Percentiles rank a stretch among this genome's conserved stretches.
Evolutionary conservation across 768 basidiomycete genomes (phyloP).

Genomic region (Cystobasidium tubakii): DNA sequence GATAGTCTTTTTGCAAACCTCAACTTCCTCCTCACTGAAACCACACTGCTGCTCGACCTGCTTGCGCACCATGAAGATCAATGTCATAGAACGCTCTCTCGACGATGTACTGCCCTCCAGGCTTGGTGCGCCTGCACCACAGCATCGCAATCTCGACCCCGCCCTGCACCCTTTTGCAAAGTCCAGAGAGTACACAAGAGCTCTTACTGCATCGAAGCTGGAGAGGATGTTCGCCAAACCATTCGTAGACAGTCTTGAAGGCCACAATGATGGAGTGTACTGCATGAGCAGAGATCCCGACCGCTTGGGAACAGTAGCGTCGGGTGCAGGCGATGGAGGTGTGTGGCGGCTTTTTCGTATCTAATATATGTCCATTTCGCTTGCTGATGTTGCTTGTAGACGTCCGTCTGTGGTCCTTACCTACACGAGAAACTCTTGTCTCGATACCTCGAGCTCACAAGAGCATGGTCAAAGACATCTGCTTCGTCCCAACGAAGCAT

Average conservation of each 20-base stretch:
- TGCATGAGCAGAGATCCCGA: conserved; percentile 64
- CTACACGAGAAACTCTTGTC: conserved; percentile 56
- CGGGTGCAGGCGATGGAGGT: conserved; percentile 85
- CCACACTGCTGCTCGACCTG: too few species aligned
- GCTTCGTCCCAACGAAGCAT: conserved; percentile 54
- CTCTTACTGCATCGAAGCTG: conserved; percentile 91
- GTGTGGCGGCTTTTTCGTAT: conserved; percentile 54
- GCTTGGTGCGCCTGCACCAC: conserved; percentile 77
- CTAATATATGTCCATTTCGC: not conserved
- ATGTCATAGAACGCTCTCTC: conserved; percentile 44
- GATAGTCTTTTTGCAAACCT: too few species aligned
- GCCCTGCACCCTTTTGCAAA: conserved; percentile 92
- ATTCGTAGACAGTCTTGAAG: conserved; percentile 80
- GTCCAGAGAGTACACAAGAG: conserved; percentile 85
- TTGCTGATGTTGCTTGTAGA: conserved; percentile 50
- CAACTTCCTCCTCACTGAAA: too few species aligned
- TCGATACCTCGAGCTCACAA: conserved; percentile 69
- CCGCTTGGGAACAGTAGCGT: conserved; percentile 71
- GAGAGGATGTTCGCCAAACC: conserved; percentile 97
- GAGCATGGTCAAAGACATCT: conserved; percentile 78
- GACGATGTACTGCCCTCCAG: conserved; percentile 58
- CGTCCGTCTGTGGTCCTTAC: conserved; percentile 76
- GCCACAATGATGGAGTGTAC: conserved; percentile 92
- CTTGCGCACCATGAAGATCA: conserved; percentile 46
- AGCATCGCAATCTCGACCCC: conserved; percentile 85